These are phyloP conservation scores for Fomitopsis betulina DNA, from an alignment of 1,284 basidiomycete genomes.

Conservation along the genomic window DNA sequence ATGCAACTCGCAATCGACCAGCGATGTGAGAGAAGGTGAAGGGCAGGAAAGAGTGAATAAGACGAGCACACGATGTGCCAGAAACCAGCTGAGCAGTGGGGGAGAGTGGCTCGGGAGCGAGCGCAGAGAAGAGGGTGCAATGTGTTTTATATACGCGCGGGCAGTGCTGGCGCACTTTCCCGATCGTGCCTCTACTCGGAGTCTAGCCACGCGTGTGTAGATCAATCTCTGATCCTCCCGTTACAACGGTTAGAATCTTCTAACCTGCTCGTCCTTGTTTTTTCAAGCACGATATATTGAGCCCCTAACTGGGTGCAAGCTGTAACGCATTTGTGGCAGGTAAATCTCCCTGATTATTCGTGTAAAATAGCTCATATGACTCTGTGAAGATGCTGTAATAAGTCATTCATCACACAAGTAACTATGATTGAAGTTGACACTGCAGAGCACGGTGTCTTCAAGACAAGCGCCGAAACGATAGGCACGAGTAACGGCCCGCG, in stretches of 20 bases:
- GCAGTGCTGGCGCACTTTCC: background rate
- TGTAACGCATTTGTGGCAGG: too few relatives aligned
- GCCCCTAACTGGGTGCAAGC: too few relatives aligned
- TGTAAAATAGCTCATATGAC: too few relatives aligned
- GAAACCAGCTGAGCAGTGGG: conserved; percentile 3
- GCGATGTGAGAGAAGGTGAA: conserved; percentile 17
- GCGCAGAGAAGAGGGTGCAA: background rate
- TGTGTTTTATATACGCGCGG: background rate
- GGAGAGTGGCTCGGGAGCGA: conserved; percentile 1
- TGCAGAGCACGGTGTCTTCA: background rate
- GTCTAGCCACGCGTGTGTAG: background rate
- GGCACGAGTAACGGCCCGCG: background rate
- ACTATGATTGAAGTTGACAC: too few relatives aligned
- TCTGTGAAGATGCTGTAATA: too few relatives aligned
- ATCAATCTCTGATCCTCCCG: background rate
- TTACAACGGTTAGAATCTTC: background rate
- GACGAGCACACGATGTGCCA: background rate
- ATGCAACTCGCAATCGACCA: conserved; percentile 23
- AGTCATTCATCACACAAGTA: too few relatives aligned
- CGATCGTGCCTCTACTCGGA: background rate
- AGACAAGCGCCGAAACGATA: background rate
- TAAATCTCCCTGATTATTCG: too few relatives aligned
- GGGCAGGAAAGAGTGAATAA: background rate
- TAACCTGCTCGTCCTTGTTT: background rate
- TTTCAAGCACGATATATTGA: background rate